A percentile compares a stretch with the other conserved stretches of the same genome.
Evolutionary conservation across 176 grass and related monocot species (phyloP).

Genomic region (Otatea glauca): DNA sequence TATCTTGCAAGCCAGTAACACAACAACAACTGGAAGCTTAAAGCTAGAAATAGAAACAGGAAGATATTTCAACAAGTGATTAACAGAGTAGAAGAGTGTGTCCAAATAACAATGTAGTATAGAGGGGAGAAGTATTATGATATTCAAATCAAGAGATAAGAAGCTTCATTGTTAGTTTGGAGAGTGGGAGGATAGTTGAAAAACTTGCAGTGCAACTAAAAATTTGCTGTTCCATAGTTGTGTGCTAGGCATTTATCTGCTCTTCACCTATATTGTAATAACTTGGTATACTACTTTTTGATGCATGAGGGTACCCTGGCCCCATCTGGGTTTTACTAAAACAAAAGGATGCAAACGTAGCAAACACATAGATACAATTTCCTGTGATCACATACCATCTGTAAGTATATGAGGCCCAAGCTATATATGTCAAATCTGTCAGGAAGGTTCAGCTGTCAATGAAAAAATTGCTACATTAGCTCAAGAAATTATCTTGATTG

Average conservation of each 20-base stretch:
- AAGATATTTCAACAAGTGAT: background rate
- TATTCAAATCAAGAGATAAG: background rate
- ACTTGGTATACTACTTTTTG: background rate
- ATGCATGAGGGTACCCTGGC: background rate
- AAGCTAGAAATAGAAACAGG: constrained; percentile 21
- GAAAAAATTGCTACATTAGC: constrained; percentile 35
- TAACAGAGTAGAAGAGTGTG: background rate
- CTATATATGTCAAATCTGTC: constrained; percentile 99
- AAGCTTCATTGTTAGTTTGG: background rate
- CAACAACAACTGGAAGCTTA: background rate
- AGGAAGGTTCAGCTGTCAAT: constrained; percentile 91
- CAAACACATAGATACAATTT: constrained; percentile 23
- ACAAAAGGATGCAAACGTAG: background rate
- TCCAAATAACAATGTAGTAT: background rate
- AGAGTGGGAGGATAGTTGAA: background rate
- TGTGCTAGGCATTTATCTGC: constrained; percentile 3
- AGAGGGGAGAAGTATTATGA: background rate
- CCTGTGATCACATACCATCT: constrained; percentile 76
- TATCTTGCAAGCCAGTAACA: constrained; percentile 18
- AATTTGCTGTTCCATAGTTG: background rate
- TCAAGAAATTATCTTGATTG: constrained; percentile 23
- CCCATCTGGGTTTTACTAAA: background rate
- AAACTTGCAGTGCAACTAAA: background rate
- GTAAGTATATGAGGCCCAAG: constrained; percentile 89
- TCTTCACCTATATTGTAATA: background rate